phyloP scores from a whole-genome alignment of 345 rosid genomes.

The Linum usitatissimum region DNA sequence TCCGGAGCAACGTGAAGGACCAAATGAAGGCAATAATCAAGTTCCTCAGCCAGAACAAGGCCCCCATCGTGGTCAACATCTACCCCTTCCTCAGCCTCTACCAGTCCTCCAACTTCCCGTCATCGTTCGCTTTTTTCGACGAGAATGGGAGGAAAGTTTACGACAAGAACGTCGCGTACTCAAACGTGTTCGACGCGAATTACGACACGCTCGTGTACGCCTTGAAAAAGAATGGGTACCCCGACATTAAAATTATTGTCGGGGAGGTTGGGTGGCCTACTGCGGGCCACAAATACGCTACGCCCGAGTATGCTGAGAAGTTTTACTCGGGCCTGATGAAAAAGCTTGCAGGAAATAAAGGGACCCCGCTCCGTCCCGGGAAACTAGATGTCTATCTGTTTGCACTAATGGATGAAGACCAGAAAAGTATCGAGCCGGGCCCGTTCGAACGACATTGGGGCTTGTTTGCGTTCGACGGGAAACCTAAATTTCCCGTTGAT shows the following conservation, averaged over 20 bases:
- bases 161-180: slow-evolving; percentile 36
- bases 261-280: slow-evolving; percentile 99
- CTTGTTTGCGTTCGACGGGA: slow-evolving; percentile 58
- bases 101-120: slow-evolving; percentile 45
- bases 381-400: slow-evolving; percentile 49
- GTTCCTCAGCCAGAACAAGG: slow-evolving; percentile 28
- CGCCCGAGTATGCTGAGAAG: slow-evolving; percentile 29
- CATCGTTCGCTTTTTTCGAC: slow-evolving; percentile 52
- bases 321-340: slow-evolving; percentile 67
- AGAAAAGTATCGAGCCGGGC: slow-evolving; percentile 67
- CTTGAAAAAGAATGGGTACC: slow-evolving; percentile 33
- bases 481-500: slow-evolving; percentile 60
- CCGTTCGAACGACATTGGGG: slow-evolving; percentile 90
- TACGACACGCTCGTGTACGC: slow-evolving; percentile 69
- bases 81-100: slow-evolving; percentile 80
- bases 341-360: slow-evolving; percentile 34
- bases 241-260: slow-evolving; percentile 44
- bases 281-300: slow-evolving; percentile 39
- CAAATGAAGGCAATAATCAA: slow-evolving; percentile 35
- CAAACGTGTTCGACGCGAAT: slow-evolving; percentile 73
- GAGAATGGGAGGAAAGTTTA: slow-evolving; percentile 15
- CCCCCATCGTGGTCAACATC: slow-evolving; percentile 75
- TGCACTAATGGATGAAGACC: slow-evolving; percentile 59
- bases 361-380: slow-evolving; percentile 62
- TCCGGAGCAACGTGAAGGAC: slow-evolving; percentile 35